These are phyloP conservation scores for Schizochytrium sp. DNA, from an alignment of 108 stramenopile species.

Conservation along the genomic window DNA sequence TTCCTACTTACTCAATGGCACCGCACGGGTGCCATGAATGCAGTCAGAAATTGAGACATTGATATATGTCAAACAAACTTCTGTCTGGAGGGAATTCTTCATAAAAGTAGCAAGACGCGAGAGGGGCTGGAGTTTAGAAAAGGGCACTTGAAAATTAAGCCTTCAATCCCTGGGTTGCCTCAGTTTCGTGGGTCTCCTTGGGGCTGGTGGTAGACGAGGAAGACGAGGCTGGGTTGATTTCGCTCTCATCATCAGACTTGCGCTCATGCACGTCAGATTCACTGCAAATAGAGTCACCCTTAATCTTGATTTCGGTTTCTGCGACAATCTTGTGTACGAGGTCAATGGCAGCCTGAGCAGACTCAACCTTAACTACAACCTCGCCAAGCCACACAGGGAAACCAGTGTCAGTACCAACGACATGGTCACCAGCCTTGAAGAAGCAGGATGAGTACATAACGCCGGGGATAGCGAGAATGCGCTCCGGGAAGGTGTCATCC, in stretches of 20 bases:
- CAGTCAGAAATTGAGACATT: too few species aligned
- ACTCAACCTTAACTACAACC: conserved; percentile 47
- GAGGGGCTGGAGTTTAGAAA: not conserved
- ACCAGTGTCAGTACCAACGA: conserved; percentile 34
- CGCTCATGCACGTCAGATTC: conserved; percentile 20
- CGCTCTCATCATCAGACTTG: not conserved
- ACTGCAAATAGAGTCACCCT: not conserved
- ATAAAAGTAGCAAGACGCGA: too few species aligned
- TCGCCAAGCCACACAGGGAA: conserved; percentile 57
- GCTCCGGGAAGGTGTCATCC: conserved; percentile 18
- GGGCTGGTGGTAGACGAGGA: not conserved
- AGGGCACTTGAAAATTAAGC: not conserved
- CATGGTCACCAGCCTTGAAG: conserved; percentile 40
- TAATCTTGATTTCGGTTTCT: conserved; percentile 42
- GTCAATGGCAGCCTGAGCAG: conserved; percentile 46
- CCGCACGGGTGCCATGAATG: too few species aligned
- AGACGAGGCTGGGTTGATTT: not conserved
- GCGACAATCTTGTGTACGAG: not conserved
- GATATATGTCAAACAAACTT: too few species aligned
- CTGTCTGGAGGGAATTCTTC: too few species aligned
- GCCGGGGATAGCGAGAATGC: not conserved
- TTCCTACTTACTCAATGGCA: too few species aligned
- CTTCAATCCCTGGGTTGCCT: not conserved
- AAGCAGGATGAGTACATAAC: conserved; percentile 25
- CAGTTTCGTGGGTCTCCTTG: conserved; percentile 22